Evolutionary conservation across 1,139 yeast genomes (phyloP).

Genomic region (Suhomyces bolitotheri): DNA sequence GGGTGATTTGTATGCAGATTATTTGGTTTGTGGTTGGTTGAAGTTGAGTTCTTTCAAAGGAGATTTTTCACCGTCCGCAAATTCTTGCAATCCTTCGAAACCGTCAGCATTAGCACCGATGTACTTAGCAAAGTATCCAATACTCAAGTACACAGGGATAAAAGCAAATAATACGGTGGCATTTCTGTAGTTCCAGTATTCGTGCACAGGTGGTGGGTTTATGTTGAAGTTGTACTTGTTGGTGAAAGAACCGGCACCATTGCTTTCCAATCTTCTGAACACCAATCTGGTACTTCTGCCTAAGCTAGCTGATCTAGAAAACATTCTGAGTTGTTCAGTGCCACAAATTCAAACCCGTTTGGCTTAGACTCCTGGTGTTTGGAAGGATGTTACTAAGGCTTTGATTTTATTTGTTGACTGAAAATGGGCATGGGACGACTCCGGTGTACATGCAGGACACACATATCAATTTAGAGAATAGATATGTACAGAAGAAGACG

Average conservation of each 20-base stretch:
- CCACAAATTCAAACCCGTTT: background rate
- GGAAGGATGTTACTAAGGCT: slow-evolving; percentile 8
- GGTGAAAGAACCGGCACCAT: slow-evolving; percentile 33
- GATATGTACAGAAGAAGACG: too few relatives aligned
- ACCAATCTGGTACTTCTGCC: slow-evolving; percentile 24
- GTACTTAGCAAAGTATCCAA: slow-evolving; percentile 37
- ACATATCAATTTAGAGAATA: too few relatives aligned
- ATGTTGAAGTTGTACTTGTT: slow-evolving; percentile 47
- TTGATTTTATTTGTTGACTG: slow-evolving; percentile 12
- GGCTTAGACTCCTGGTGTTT: slow-evolving; percentile 1
- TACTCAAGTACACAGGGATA: slow-evolving; percentile 39
- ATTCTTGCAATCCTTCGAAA: slow-evolving; percentile 34
- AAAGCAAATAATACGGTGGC: slow-evolving; percentile 39
- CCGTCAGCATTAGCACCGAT: slow-evolving; percentile 29
- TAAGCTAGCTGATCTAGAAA: slow-evolving; percentile 30
- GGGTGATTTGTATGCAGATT: slow-evolving; percentile 5
- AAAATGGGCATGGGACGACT: slow-evolving; percentile 9
- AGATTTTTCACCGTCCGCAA: slow-evolving; percentile 41
- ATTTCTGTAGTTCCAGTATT: slow-evolving; percentile 48
- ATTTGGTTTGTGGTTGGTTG: slow-evolving; percentile 37
- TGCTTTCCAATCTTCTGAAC: slow-evolving; percentile 37
- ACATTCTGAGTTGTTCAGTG: slow-evolving; percentile 20
- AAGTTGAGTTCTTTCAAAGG: slow-evolving; percentile 39
- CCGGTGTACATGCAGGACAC: slow-evolving; percentile 4
- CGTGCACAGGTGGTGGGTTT: slow-evolving; percentile 50